Evolutionary conservation across 306 rosid species (phyloP), one percentile per base, ranked within the genome.

Genomic region (Vicia sativa): DNA sequence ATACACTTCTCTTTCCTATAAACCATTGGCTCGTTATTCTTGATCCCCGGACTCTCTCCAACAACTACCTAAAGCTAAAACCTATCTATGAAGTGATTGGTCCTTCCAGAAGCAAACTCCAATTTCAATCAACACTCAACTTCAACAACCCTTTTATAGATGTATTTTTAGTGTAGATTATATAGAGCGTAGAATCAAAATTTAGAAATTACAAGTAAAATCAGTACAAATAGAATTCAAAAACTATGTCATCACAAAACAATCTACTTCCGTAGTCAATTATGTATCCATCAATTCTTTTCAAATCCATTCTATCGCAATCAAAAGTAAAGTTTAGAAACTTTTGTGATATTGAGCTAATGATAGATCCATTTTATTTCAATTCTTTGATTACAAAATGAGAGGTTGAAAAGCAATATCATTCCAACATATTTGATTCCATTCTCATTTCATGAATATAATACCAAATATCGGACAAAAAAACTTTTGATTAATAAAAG

Each of bases 401-500:
- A n/a, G 6, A 61, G 31, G 16, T 38, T 61, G 16, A 38, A 62
- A 23, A 57, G 61, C 18, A 28, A 48, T 23, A n/a, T 59, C 9
- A 35, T 18, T 49, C 53, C 12, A 48, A 48, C 19, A 16, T 1
- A 66, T 34, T 34, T 5, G 11, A 39, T 39, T 62, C 14, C 4
- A 55, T 4, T 55, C 9, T 18, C 6, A 18, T 50, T 21, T 53
- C 34, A 29, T 5, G 31, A 62, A 62, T 62, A 28, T 35, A 50
- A 23, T 38, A 52, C 31, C 54, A 39, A 23, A 62, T 11, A 38
- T 18, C 54, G 5, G 48, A 49, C 9, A 2, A 42, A 11, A 28
- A 59, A 71, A 12, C 35, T 43, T 61, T 34, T 14, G 6, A 37
- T 15, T 23, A 35, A 46, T n/a, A 64, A 37, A 29, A 39, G 76